A percentile compares a stretch with the other conserved stretches of the same genome.
Evolutionary conservation across 1,139 yeast genomes (phyloP).

Genomic region (Saccharomycopsis crataegensis): DNA sequence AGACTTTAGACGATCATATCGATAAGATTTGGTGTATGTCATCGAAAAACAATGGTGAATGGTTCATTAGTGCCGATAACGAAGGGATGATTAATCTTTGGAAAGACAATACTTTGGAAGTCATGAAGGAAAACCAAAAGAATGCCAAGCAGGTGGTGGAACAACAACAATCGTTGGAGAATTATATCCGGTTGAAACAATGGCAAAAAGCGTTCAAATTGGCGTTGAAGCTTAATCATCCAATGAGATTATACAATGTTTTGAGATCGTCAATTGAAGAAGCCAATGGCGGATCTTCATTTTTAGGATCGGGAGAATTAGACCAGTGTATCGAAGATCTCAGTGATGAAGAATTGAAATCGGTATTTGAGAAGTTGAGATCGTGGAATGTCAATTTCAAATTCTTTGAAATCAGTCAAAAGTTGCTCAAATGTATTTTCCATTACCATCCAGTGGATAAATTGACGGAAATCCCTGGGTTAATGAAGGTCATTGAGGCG

Average conservation of each 20-base stretch:
- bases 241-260: conserved; percentile 74
- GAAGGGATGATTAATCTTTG: conserved; percentile 88
- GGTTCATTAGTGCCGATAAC: conserved; percentile 83
- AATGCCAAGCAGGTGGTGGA: conserved; percentile 58
- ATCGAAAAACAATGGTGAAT: conserved; percentile 55
- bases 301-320: conserved; percentile 53
- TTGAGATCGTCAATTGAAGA: conserved; percentile 46
- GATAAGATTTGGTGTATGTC: conserved; percentile 93
- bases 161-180: conserved; percentile 78
- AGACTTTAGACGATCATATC: conserved; percentile 57
- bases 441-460: conserved; percentile 45
- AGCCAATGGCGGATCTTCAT: conserved; percentile 35
- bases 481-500: conserved; percentile 62
- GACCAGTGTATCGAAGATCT: conserved; percentile 59
- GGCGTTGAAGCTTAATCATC: conserved; percentile 80
- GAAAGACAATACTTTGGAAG: conserved; percentile 79
- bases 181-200: conserved; percentile 60
- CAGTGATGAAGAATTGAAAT: conserved; percentile 49
- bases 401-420: conserved; percentile 75
- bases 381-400: conserved; percentile 94
- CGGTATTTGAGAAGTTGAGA: conserved; percentile 65
- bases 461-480: conserved; percentile 58
- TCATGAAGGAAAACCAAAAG: conserved; percentile 42
- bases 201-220: conserved; percentile 86
- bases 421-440: conserved; percentile 58